Conservation (phyloP, 1,284 basidiomycete genomes). For the Naganishia liquefaciens region DNA sequence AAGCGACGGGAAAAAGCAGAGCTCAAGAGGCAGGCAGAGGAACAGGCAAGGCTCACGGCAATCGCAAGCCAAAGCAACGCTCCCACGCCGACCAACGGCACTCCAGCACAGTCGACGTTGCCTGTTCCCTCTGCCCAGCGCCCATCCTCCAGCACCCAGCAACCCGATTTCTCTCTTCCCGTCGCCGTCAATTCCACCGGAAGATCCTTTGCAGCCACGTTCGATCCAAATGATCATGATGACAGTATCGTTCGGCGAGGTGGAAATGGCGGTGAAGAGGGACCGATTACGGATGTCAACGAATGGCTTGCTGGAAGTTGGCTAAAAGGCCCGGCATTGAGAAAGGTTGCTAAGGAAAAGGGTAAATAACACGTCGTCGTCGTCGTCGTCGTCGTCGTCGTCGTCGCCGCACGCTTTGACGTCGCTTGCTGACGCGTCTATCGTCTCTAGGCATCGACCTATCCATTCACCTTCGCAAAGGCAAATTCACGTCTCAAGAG, state of each 20-base stretch:
- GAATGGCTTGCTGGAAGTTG: constrained; percentile 25
- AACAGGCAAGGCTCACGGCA: neutral
- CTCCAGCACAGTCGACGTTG: neutral
- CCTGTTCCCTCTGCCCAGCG: neutral
- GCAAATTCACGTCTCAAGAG: constrained; percentile 25
- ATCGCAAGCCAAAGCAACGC: neutral
- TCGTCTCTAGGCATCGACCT: constrained; percentile 12
- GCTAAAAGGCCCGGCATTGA: constrained; percentile 17
- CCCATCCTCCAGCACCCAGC: neutral
- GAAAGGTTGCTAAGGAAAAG: constrained; percentile 23
- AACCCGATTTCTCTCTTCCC: neutral
- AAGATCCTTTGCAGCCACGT: neutral
- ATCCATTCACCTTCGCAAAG: constrained; percentile 19
- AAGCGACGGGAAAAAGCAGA: constrained; percentile 24
- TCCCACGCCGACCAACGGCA: neutral
- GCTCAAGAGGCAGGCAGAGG: constrained; percentile 19
- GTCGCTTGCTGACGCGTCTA: neutral
- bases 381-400: too few species aligned
- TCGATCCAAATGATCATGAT: neutral
- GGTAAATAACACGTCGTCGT: too few species aligned
- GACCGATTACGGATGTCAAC: constrained; percentile 23
- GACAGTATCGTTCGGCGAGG: constrained; percentile 10
- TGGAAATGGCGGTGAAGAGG: constrained; percentile 14
- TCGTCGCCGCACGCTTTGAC: too few species aligned
- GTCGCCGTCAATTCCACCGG: neutral